phyloP scores from a whole-genome alignment of 1,284 basidiomycete species.

The Leccinum solheimii region DNA sequence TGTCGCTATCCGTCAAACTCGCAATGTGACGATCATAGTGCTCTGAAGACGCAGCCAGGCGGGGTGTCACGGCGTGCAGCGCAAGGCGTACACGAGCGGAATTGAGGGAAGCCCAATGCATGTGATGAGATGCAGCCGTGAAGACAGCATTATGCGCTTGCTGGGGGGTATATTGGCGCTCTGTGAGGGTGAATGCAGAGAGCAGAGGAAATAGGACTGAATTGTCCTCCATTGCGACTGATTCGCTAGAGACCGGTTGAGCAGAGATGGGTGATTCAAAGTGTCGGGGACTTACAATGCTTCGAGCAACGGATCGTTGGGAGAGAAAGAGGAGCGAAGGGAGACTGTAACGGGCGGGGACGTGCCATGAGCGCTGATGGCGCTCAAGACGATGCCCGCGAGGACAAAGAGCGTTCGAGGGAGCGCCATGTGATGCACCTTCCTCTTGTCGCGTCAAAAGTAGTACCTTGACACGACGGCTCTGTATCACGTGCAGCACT shows the following conservation, averaged over 20 bases:
- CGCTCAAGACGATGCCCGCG: slow-evolving; percentile 21
- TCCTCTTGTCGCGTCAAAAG: background rate
- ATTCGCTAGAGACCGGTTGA: slow-evolving; percentile 46
- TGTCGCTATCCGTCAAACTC: slow-evolving; percentile 33
- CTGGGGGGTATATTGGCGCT: slow-evolving; percentile 41
- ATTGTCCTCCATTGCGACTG: slow-evolving; percentile 42
- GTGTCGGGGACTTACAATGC: slow-evolving; percentile 60
- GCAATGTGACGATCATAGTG: slow-evolving; percentile 53
- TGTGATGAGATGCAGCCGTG: slow-evolving; percentile 46
- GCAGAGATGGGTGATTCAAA: background rate
- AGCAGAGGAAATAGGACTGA: slow-evolving; percentile 30
- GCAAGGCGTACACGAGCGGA: slow-evolving; percentile 64
- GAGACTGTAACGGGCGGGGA: slow-evolving; percentile 78
- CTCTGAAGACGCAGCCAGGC: slow-evolving; percentile 72
- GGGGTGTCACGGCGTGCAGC: slow-evolving; percentile 68
- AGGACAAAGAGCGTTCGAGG: slow-evolving; percentile 20
- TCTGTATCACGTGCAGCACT: slow-evolving; percentile 22
- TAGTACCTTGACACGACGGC: slow-evolving; percentile 13
- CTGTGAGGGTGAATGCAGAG: slow-evolving; percentile 21
- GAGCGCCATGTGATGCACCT: slow-evolving; percentile 17
- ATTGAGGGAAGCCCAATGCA: slow-evolving; percentile 48
- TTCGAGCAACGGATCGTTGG: slow-evolving; percentile 76
- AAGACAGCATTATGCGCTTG: slow-evolving; percentile 57
- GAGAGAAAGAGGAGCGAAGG: slow-evolving; percentile 79
- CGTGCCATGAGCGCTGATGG: slow-evolving; percentile 24